Percentiles rank a stretch among this genome's conserved stretches.
Evolutionary conservation across 1,139 yeast species (phyloP).

Genomic region (Taiozyma onychis): DNA sequence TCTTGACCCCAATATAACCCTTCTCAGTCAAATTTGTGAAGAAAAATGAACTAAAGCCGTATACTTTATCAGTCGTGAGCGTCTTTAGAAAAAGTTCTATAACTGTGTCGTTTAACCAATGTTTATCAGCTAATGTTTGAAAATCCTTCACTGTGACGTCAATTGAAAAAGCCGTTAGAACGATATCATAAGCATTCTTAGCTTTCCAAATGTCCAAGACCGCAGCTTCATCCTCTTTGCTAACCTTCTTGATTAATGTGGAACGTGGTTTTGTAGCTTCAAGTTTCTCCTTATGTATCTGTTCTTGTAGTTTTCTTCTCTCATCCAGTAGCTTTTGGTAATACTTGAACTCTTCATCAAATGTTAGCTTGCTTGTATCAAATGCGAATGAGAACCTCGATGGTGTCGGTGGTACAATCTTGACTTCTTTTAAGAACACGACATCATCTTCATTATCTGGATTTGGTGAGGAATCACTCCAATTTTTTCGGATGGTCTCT

Average conservation of each 20-base stretch:
- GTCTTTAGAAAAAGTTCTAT: constrained; percentile 76
- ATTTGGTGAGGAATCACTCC: background rate
- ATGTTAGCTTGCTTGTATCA: constrained; percentile 22
- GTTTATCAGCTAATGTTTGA: constrained; percentile 59
- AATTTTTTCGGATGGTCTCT: constrained; percentile 1
- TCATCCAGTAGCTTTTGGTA: constrained; percentile 39
- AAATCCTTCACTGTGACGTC: constrained; percentile 66
- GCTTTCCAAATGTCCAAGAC: constrained; percentile 37
- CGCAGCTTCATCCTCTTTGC: constrained; percentile 27
- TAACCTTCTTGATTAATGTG: constrained; percentile 26
- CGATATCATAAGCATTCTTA: constrained; percentile 27
- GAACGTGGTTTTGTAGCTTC: constrained; percentile 20
- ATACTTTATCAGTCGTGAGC: constrained; percentile 40
- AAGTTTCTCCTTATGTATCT: constrained; percentile 30
- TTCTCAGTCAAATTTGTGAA: constrained; percentile 61
- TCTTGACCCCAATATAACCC: constrained; percentile 77
- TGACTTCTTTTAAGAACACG: constrained; percentile 27
- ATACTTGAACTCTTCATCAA: constrained; percentile 32
- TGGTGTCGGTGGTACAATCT: constrained; percentile 22
- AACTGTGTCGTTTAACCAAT: constrained; percentile 89
- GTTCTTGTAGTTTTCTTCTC: constrained; percentile 33
- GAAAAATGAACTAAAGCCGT: constrained; percentile 85
- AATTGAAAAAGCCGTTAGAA: constrained; percentile 42
- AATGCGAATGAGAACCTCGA: constrained; percentile 20
- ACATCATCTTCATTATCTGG: constrained; percentile 24